Conservation (phyloP, 176 grass and related monocot species). For the Zoysia pacifica region DNA sequence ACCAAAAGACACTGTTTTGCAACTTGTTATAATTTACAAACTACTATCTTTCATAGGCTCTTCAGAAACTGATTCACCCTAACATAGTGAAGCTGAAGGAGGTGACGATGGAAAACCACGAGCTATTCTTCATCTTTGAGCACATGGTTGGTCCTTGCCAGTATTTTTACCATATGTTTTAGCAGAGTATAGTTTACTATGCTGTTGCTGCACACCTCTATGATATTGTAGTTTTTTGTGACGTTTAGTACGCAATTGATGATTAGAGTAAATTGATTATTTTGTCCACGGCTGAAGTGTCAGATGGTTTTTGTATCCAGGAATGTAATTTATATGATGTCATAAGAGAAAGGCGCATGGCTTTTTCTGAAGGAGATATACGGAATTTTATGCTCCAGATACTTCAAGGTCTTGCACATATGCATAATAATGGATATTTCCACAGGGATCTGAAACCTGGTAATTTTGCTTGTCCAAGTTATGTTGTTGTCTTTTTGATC, state of each 20-base stretch:
- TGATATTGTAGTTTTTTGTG: background rate
- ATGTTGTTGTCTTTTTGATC: slow-evolving; percentile 19
- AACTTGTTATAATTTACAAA: slow-evolving; percentile 19
- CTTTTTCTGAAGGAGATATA: slow-evolving; percentile 74
- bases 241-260: background rate
- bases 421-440: slow-evolving; percentile 95
- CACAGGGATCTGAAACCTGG: slow-evolving; percentile 95
- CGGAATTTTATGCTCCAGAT: slow-evolving; percentile 69
- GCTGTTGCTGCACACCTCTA: background rate
- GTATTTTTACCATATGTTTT: background rate
- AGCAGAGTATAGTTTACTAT: background rate
- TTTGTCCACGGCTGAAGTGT: background rate
- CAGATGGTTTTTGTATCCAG: slow-evolving; percentile 29
- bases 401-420: slow-evolving; percentile 81
- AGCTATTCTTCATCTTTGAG: slow-evolving; percentile 96
- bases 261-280: background rate
- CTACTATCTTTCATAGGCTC: slow-evolving; percentile 57
- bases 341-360: slow-evolving; percentile 61
- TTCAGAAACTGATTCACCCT: slow-evolving; percentile 74
- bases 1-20: background rate
- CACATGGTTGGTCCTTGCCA: slow-evolving; percentile 62
- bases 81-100: slow-evolving; percentile 88
- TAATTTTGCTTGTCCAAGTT: slow-evolving; percentile 38
- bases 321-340: slow-evolving; percentile 79
- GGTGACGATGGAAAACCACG: slow-evolving; percentile 78